phyloP scores from a whole-genome alignment of 164 flowering plant species.

The Annona cherimola region DNA sequence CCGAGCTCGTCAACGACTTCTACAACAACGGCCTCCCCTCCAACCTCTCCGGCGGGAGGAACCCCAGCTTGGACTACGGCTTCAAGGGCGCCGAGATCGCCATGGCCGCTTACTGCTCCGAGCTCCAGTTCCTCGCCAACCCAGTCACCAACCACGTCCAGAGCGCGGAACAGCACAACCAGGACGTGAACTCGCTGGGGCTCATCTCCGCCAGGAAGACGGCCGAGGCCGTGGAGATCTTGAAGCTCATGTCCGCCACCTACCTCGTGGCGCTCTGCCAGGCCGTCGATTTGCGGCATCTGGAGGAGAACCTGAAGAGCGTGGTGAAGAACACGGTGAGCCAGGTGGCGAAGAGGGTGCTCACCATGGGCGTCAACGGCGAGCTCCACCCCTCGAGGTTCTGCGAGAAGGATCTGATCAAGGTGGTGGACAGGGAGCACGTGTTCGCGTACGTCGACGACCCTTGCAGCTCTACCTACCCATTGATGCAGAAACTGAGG shows the following conservation, averaged over 20 bases:
- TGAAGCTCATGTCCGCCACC: conserved; percentile 58
- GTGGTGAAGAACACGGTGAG: conserved; percentile 50
- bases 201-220: conserved; percentile 57
- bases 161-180: conserved; percentile 68
- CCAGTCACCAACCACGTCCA: conserved; percentile 68
- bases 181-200: conserved; percentile 64
- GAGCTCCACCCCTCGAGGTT: conserved; percentile 57
- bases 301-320: conserved; percentile 52
- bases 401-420: conserved; percentile 54
- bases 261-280: conserved; percentile 60
- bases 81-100: conserved; percentile 61
- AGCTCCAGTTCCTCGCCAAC: conserved; percentile 56
- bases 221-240: conserved; percentile 49
- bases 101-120: conserved; percentile 62
- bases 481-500: conserved; percentile 55
- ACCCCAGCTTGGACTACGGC: conserved; percentile 67
- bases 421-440: conserved; percentile 46
- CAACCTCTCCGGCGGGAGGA: conserved; percentile 52
- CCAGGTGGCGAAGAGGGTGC: conserved; percentile 46
- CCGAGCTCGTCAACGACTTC: conserved; percentile 60
- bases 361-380: conserved; percentile 38
- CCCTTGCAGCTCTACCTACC: conserved; percentile 46
- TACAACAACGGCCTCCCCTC: conserved; percentile 69
- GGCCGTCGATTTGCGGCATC: conserved; percentile 53
- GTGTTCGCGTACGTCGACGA: conserved; percentile 53